phyloP scores from a whole-genome alignment of 129 eudicot genomes.

The Arctium lappa region DNA sequence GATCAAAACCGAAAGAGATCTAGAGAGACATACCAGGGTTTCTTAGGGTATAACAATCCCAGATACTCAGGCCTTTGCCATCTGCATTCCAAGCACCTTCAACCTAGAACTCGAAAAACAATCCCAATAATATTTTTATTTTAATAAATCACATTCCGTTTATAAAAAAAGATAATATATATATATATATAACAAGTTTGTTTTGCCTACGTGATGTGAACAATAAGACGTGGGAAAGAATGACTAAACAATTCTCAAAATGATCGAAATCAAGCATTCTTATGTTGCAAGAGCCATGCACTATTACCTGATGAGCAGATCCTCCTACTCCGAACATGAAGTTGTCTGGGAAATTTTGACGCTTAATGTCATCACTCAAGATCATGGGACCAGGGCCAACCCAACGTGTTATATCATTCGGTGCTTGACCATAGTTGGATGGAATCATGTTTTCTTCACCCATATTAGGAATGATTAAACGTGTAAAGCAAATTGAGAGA shows the following conservation, averaged over 20 bases:
- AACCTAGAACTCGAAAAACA: neutral
- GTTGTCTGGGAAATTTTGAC: slow-evolving; percentile 7
- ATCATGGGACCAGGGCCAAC: too few relatives aligned
- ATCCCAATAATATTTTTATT: neutral
- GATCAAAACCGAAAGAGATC: neutral
- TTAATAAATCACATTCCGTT: neutral
- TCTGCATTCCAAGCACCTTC: slow-evolving; percentile 30
- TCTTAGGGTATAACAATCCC: slow-evolving; percentile 23
- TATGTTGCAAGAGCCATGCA: neutral
- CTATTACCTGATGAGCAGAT: slow-evolving; percentile 19
- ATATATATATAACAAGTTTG: neutral
- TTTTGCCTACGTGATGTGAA: too few relatives aligned
- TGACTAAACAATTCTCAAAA: neutral
- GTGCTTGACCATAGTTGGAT: too few relatives aligned
- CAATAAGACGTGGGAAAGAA: neutral
- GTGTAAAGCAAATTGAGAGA: too few relatives aligned
- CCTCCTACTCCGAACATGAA: slow-evolving; percentile 31
- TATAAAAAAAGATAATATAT: neutral
- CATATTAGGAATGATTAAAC: too few relatives aligned
- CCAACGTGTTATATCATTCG: too few relatives aligned
- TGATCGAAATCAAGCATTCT: neutral
- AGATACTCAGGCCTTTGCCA: slow-evolving; percentile 24
- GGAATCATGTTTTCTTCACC: too few relatives aligned
- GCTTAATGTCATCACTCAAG: slow-evolving; percentile 3
- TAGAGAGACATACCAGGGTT: slow-evolving; percentile 13